phyloP scores from a whole-genome alignment of 2,329 filamentous ascomycete species.

The Xylariaceae sp. region DNA sequence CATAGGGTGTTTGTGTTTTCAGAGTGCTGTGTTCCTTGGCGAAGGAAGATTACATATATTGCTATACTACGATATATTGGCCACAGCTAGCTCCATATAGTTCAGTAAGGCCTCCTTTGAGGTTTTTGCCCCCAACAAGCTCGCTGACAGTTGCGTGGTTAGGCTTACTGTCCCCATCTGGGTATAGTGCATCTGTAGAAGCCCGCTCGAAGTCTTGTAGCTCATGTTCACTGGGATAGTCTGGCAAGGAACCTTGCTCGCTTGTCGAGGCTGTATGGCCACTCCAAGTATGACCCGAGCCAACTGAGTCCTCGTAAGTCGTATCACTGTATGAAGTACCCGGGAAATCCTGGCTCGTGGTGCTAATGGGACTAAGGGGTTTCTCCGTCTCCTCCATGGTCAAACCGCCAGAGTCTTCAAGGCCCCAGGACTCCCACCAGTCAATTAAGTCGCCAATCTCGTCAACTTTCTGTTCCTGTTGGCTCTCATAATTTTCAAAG shows the following conservation, averaged over 20 bases:
- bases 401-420: background rate
- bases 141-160: background rate
- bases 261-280: background rate
- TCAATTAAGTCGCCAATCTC: slow-evolving; percentile 9
- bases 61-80: background rate
- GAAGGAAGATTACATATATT: too few relatives aligned
- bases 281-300: background rate
- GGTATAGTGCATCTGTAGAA: background rate
- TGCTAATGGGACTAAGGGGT: background rate
- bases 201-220: background rate
- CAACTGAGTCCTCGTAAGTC: slow-evolving; percentile 7
- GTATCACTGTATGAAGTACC: slow-evolving; percentile 17
- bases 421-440: slow-evolving; percentile 15
- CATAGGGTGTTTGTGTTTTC: too few relatives aligned
- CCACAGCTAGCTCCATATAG: background rate
- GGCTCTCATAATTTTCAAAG: slow-evolving; percentile 1
- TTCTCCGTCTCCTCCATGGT: background rate
- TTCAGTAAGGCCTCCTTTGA: background rate
- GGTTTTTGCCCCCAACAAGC: background rate
- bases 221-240: background rate
- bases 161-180: background rate
- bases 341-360: slow-evolving; percentile 5
- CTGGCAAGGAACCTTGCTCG: background rate
- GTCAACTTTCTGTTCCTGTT: background rate
- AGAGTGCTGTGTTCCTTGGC: too few relatives aligned